Evolutionary conservation across 1,284 basidiomycete genomes (phyloP).

Genomic region (Melampsora larici-populina): DNA sequence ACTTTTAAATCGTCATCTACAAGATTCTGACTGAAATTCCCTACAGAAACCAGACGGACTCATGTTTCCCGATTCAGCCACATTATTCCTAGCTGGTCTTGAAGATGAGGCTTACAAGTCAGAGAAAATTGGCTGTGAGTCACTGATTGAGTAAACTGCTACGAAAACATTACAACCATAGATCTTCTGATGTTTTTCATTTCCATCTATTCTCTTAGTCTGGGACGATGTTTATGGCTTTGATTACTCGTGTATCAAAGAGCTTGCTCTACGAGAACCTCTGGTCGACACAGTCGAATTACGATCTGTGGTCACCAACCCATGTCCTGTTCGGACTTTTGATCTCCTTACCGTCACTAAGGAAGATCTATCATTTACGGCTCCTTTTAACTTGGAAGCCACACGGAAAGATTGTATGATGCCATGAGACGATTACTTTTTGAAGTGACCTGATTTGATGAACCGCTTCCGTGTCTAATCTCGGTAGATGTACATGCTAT

Average conservation of each 20-base stretch:
- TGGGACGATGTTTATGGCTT: slow-evolving; percentile 99
- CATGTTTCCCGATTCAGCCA: slow-evolving; percentile 95
- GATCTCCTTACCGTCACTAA: slow-evolving; percentile 88
- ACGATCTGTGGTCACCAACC: slow-evolving; percentile 84
- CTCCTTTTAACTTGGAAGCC: slow-evolving; percentile 74
- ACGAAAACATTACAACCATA: background rate
- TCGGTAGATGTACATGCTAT: slow-evolving; percentile 87
- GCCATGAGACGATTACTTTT: slow-evolving; percentile 13
- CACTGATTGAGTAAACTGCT: background rate
- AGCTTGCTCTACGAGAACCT: slow-evolving; percentile 93
- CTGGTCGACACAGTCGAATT: slow-evolving; percentile 96
- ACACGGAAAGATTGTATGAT: slow-evolving; percentile 86
- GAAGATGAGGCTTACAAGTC: slow-evolving; percentile 99
- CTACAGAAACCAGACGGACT: slow-evolving; percentile 70
- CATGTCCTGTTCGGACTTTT: slow-evolving; percentile 74
- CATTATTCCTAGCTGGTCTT: slow-evolving; percentile 90
- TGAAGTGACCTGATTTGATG: slow-evolving; percentile 19
- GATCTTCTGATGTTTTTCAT: background rate
- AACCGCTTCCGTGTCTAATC: background rate
- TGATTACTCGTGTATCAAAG: slow-evolving; percentile 99
- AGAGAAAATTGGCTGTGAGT: slow-evolving; percentile 96
- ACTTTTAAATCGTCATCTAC: background rate
- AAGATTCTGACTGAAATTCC: background rate
- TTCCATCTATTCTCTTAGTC: slow-evolving; percentile 59
- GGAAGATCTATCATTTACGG: slow-evolving; percentile 84